These are phyloP conservation scores for Phyllosticta ampelicida DNA, from an alignment of 2,329 filamentous ascomycete species.

Conservation along the genomic window DNA sequence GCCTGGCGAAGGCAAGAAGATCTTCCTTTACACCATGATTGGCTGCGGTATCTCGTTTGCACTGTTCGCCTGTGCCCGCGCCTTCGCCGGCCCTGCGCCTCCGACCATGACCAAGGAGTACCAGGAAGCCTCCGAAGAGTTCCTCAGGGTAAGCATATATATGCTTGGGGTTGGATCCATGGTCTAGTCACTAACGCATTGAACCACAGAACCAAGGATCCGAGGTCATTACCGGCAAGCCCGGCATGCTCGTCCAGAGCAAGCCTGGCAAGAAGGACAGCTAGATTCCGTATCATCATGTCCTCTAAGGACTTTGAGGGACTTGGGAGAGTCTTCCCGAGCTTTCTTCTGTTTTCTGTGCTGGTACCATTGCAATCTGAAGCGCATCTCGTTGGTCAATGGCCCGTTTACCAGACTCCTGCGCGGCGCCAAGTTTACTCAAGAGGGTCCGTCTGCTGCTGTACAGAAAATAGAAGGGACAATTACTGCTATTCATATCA, in stretches of 20 bases:
- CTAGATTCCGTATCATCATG: not conserved
- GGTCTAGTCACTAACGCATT: constrained; percentile 10
- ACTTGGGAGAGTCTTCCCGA: not conserved
- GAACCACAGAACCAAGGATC: constrained; percentile 23
- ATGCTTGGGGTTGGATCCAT: not conserved
- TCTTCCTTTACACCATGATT: constrained; percentile 61
- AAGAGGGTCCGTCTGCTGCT: constrained; percentile 15
- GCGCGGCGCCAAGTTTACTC: not conserved
- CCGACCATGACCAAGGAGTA: constrained; percentile 93
- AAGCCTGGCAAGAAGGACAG: constrained; percentile 17
- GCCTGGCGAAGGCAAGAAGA: constrained; percentile 72
- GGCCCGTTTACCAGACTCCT: constrained; percentile 20
- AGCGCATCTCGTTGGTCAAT: constrained; percentile 23
- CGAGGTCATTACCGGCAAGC: constrained; percentile 29
- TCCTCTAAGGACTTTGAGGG: not conserved
- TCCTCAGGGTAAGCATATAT: constrained; percentile 57
- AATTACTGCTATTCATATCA: not conserved
- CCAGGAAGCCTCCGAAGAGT: constrained; percentile 92
- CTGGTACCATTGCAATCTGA: not conserved
- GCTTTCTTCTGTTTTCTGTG: constrained; percentile 8
- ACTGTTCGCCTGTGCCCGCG: constrained; percentile 62
- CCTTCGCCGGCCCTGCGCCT: constrained; percentile 59
- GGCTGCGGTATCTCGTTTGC: constrained; percentile 56
- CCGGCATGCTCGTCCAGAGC: constrained; percentile 31
- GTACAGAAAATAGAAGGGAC: constrained; percentile 13